Evolutionary conservation across 179 eudicot genomes (phyloP), one percentile per base, ranked within the genome.

Genomic region (Camellia oleifera): DNA sequence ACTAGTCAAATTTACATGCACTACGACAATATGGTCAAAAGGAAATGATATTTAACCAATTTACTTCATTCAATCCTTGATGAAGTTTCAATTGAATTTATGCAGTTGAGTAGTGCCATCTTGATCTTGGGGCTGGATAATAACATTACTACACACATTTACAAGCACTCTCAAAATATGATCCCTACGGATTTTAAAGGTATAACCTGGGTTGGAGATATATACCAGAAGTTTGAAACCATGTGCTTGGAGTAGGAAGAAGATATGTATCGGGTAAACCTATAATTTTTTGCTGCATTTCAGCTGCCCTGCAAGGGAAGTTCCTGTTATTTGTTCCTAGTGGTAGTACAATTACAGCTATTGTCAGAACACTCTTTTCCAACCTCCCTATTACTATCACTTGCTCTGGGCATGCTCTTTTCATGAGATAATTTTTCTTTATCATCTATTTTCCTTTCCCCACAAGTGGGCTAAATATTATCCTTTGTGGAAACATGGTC

Each of bases 221-320:
- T 94, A 81, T 92, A 84, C 76, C 85, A 91, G 69, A 87, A 81
- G 80, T 91, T 94, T 79, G 98, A 94, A 82, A 82, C 93, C 14
- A 83, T 92, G 91, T 91, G 93, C 76, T 82, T 87, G 86, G 97
- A 94, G 82, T 91, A 86, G 18, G 98, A 93, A 77, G 98, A 93
- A 81, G 85, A 69, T 66, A 85, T 92, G 67, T 85, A 66, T 72
- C 82, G 91, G 95, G 98, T 94, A 90, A 82, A 11, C 40, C 32
- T 68, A 53, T 0, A 44, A 0, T 23, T 61, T 54, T 68, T 72
- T 64, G 53, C 13, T 11, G 32, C 32, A 83, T 32, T 32, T 1
- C 44, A n/a, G 18, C 20, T 61, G 5, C n/a, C 65, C 50, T 67
- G 71, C 50, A 67, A 67, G 2, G 13, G 5, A 7, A 17, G 2